phyloP scores from a whole-genome alignment of 768 basidiomycete genomes.

The Rhodotorula toruloides region DNA sequence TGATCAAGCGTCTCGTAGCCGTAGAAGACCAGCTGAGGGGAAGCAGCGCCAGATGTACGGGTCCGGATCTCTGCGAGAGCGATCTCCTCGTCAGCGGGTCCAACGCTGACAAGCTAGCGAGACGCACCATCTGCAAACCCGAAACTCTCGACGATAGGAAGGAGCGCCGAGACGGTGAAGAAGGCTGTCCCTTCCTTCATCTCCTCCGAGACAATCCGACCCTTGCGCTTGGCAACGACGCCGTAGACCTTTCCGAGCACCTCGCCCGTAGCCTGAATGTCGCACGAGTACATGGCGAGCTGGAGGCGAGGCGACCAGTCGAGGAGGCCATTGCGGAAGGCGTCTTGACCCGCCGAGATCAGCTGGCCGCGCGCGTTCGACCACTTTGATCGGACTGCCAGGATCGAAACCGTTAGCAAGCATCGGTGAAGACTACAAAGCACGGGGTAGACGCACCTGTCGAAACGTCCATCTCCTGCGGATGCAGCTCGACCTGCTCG shows the following conservation, averaged over 20 bases:
- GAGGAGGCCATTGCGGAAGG: constrained; percentile 78
- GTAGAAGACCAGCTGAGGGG: constrained; percentile 92
- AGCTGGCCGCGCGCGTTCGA: constrained; percentile 84
- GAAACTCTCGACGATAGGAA: constrained; percentile 96
- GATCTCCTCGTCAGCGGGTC: background rate
- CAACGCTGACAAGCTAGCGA: background rate
- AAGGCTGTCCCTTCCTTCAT: constrained; percentile 97
- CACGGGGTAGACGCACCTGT: constrained; percentile 12
- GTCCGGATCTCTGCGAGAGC: constrained; percentile 75
- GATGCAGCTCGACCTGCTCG: constrained; percentile 65
- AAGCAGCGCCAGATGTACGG: constrained; percentile 91
- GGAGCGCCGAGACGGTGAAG: constrained; percentile 80
- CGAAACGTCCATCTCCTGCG: constrained; percentile 19
- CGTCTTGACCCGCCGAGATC: constrained; percentile 80
- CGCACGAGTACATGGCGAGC: constrained; percentile 97
- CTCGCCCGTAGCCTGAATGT: constrained; percentile 95
- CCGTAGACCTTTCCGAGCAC: constrained; percentile 96
- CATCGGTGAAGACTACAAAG: background rate
- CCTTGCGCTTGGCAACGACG: constrained; percentile 84
- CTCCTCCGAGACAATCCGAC: constrained; percentile 89
- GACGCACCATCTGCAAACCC: constrained; percentile 87
- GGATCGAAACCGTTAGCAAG: constrained; percentile 1
- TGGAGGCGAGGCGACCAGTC: constrained; percentile 98
- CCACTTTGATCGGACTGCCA: constrained; percentile 68
- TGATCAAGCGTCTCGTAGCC: constrained; percentile 91